Conservation (phyloP, 805 yeast genomes). For the Nakazawaea wickerhamii region DNA sequence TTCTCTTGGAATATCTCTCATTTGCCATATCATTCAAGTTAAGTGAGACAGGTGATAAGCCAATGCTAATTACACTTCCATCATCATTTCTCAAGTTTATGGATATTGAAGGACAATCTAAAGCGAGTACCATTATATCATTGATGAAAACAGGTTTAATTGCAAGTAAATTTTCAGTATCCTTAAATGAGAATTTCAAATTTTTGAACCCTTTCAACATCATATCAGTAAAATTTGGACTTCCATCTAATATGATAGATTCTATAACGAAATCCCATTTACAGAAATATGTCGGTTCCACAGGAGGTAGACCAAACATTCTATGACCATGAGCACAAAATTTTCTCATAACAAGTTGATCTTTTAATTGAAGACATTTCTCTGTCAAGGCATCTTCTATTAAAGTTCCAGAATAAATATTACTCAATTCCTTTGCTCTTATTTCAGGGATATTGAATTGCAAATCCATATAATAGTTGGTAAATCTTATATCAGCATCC, state of each 20-base stretch:
- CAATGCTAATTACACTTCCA: constrained; percentile 21
- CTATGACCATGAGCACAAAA: constrained; percentile 77
- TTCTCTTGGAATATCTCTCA: constrained; percentile 50
- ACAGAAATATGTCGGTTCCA: constrained; percentile 81
- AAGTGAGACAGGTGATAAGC: constrained; percentile 27
- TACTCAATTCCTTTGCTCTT: constrained; percentile 24
- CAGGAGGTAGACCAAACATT: constrained; percentile 88
- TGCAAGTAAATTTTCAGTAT: constrained; percentile 70
- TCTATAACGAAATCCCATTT: constrained; percentile 85
- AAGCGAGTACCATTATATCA: constrained; percentile 65
- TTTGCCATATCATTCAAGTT: constrained; percentile 68
- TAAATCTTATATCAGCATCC: constrained; percentile 78
- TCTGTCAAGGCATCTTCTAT: constrained; percentile 22
- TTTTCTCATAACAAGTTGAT: constrained; percentile 54
- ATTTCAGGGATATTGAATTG: constrained; percentile 69
- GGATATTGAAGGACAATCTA: constrained; percentile 44
- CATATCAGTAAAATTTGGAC: constrained; percentile 38
- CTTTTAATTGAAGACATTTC: constrained; percentile 17
- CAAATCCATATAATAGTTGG: constrained; percentile 90
- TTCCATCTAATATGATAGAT: constrained; percentile 42
- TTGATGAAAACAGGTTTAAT: constrained; percentile 48
- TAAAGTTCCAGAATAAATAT: constrained; percentile 18
- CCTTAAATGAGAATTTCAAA: constrained; percentile 59
- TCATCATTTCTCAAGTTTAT: constrained; percentile 35
- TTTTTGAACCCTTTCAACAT: constrained; percentile 37